phyloP scores from a whole-genome alignment of 1,139 yeast genomes.

The Geotrichum candidum region DNA sequence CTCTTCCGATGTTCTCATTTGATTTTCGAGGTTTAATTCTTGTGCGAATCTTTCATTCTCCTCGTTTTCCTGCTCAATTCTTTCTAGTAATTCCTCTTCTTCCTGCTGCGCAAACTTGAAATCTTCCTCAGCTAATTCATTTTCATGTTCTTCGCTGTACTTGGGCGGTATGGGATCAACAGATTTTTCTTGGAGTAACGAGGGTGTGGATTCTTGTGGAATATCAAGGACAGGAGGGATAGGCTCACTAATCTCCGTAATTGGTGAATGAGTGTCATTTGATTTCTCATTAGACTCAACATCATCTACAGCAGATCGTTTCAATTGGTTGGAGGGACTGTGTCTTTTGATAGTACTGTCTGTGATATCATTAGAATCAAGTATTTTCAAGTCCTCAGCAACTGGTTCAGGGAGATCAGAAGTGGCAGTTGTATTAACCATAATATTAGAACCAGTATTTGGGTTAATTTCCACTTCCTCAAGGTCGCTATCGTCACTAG shows the following conservation, averaged over 20 bases:
- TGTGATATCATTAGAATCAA: neutral
- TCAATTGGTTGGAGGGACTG: neutral
- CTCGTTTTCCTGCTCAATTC: constrained; percentile 59
- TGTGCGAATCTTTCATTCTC: constrained; percentile 62
- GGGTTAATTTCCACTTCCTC: constrained; percentile 4
- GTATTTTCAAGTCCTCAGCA: neutral
- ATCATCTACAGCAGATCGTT: neutral
- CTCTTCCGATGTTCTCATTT: constrained; percentile 29
- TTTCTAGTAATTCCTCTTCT: constrained; percentile 57
- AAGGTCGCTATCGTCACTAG: constrained; percentile 20
- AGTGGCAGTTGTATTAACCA: neutral
- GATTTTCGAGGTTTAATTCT: constrained; percentile 13
- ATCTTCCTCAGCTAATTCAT: constrained; percentile 31
- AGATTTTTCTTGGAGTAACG: neutral
- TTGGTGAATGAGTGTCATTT: neutral
- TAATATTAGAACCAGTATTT: neutral
- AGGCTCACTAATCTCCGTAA: neutral
- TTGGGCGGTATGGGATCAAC: neutral
- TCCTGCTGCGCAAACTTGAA: constrained; percentile 62
- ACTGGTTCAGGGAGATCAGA: neutral
- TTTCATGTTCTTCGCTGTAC: constrained; percentile 20
- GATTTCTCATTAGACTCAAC: neutral
- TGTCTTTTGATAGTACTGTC: neutral
- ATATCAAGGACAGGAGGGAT: neutral
- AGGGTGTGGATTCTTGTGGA: neutral